Evolutionary conservation across 116 monocot genomes (phyloP).

Genomic region (Thalassia testudinum): DNA sequence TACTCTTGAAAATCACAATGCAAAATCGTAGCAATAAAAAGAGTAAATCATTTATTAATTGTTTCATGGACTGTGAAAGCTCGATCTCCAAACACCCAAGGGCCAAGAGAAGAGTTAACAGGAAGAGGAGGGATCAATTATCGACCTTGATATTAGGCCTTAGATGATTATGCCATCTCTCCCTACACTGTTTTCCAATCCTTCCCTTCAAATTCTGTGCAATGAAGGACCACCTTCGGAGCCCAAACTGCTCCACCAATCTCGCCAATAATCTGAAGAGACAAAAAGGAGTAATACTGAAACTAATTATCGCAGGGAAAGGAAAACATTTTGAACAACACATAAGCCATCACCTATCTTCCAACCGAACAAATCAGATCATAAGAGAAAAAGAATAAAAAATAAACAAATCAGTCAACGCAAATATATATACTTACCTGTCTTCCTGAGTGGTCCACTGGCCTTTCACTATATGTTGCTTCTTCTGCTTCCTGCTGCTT

Average conservation of each 20-base stretch:
- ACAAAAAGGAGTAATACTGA: not conserved
- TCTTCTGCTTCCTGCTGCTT: not conserved
- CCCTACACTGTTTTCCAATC: conserved; percentile 60
- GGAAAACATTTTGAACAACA: not conserved
- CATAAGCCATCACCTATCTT: not conserved
- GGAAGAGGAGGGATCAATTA: not conserved
- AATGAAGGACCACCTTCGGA: conserved; percentile 46
- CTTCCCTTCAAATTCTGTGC: conserved; percentile 30
- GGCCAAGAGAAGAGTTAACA: too few relatives aligned
- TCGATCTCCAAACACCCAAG: too few relatives aligned
- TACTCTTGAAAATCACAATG: too few relatives aligned
- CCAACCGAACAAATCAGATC: not conserved
- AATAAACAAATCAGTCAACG: not conserved
- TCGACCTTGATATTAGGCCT: conserved; percentile 61
- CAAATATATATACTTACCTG: conserved; percentile 9
- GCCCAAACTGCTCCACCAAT: conserved; percentile 36
- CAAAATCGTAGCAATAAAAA: too few relatives aligned
- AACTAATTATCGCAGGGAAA: not conserved
- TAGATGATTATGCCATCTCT: conserved; percentile 80
- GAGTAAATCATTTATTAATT: too few relatives aligned
- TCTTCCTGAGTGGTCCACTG: conserved; percentile 64
- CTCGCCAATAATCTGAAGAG: conserved; percentile 16
- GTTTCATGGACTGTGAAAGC: too few relatives aligned
- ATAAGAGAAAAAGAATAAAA: not conserved
- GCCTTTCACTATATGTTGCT: conserved; percentile 15